phyloP scores from a whole-genome alignment of 352 stramenopile genomes.

The Pythium phragmitis region DNA sequence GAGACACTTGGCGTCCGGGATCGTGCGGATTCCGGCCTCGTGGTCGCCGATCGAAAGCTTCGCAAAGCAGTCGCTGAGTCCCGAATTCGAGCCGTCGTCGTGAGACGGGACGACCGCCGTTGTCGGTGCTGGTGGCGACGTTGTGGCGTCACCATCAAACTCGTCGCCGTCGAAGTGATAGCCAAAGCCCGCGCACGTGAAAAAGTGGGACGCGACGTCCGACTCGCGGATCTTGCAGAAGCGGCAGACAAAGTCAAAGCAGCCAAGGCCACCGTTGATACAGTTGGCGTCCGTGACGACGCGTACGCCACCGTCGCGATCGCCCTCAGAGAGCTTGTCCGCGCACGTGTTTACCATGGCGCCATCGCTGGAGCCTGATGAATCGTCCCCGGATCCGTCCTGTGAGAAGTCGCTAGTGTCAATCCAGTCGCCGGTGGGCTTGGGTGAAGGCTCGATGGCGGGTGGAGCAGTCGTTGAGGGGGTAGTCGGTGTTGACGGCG shows the following conservation, averaged over 20 bases:
- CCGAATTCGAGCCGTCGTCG: neutral
- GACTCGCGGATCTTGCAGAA: conserved; percentile 17
- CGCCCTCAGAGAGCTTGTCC: conserved; percentile 12
- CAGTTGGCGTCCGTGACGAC: conserved; percentile 24
- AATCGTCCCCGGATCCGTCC: neutral
- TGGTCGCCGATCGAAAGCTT: conserved; percentile 19
- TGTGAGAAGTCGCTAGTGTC: neutral
- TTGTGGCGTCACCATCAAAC: neutral
- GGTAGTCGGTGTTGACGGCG: neutral
- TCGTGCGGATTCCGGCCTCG: conserved; percentile 9
- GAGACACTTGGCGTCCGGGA: conserved; percentile 22
- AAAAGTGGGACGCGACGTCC: neutral
- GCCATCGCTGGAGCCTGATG: neutral
- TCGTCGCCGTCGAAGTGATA: conserved; percentile 14
- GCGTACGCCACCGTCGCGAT: conserved; percentile 22
- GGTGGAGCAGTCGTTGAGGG: neutral
- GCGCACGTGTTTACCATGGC: neutral
- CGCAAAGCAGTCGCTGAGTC: conserved; percentile 1
- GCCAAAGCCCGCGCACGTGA: conserved; percentile 15
- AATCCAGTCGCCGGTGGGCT: neutral
- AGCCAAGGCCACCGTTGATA: conserved; percentile 13
- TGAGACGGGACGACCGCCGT: neutral
- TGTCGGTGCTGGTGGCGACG: neutral
- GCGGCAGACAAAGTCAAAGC: conserved; percentile 16
- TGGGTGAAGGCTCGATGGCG: neutral